Base-by-base conservation (phyloP, 2,329 filamentous ascomycete species). In the Metarhizium album region DNA sequence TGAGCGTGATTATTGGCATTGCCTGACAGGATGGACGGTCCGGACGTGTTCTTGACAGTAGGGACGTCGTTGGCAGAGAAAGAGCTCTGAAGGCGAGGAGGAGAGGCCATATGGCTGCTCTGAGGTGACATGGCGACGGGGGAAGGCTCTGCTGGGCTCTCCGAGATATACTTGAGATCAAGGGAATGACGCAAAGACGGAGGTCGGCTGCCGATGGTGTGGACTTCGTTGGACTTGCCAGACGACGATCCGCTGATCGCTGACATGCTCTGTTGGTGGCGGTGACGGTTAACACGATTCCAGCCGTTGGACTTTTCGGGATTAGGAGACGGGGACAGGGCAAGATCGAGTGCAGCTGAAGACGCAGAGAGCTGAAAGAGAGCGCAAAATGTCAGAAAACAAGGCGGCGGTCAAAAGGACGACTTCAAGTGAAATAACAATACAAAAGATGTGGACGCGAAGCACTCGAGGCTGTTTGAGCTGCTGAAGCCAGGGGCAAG, bases 31-130 rank as follows among this genome's bases (percentile, higher is more conserved):
- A 67, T 62, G 33, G 63, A 61, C 46, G 76, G 67, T 46, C 70
- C 74, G 50, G 78, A 76, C 49, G 78, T 74, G 57, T 76, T 84
- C 77, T 93, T 95, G 62, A 90, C 74, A 7, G 90, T 94, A 4
- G 90, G 87, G 20, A 96, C 76, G 62, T 97, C 90, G 66, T 86
- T 93, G 49, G 88, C 83, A 9, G 93, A 96, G 71, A 87, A 96
- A 0, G 91, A 96, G 43, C 86, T 84, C 68, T 90, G 87, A 52
- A 95, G 69, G 72, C 87, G 89, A 29, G 84, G 82, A 35, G 86
- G 80, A 49, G 80, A 79, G 24, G 79, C 74, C 65, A 85, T 77
- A 53, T 77, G 73, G 52, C 64, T 78, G 24, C 69, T 65, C 16
- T 77, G 67, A 2, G 79, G 70, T 27, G 75, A 67, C 54, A 75